A percentile compares a stretch with the other conserved stretches of the same genome.
phyloP scores from a whole-genome alignment of 2,329 filamentous ascomycete species.

The Sordariomycetes sp. region DNA sequence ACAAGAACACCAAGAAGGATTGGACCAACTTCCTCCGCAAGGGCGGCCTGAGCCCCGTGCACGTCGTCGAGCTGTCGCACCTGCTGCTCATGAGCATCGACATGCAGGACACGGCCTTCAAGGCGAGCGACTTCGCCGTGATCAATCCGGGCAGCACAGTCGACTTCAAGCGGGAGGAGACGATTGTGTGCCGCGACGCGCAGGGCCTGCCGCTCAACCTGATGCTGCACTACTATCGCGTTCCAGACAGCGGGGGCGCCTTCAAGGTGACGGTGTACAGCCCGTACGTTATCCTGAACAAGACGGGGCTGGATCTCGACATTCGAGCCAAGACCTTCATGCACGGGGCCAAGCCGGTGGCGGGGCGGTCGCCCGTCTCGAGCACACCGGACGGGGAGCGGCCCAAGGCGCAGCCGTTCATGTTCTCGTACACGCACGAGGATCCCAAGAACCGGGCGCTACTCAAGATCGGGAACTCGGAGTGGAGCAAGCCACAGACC shows the following conservation, averaged over 20 bases:
- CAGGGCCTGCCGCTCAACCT: conserved; percentile 68
- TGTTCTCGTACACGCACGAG: conserved; percentile 87
- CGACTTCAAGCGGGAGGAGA: conserved; percentile 77
- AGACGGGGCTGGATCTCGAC: conserved; percentile 79
- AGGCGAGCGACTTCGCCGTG: conserved; percentile 90
- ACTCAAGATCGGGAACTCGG: conserved; percentile 76
- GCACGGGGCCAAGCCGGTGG: conserved; percentile 67
- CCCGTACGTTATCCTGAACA: conserved; percentile 89
- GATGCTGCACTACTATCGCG: conserved; percentile 78
- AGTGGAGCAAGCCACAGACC: conserved; percentile 95
- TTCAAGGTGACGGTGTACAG: conserved; percentile 95
- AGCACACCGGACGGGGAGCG: conserved; percentile 36
- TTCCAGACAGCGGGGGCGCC: conserved; percentile 84
- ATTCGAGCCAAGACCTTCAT: conserved; percentile 83
- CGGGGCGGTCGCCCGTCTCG: conserved; percentile 58
- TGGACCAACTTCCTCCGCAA: conserved; percentile 98
- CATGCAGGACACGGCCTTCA: conserved; percentile 92
- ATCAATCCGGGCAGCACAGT: conserved; percentile 83
- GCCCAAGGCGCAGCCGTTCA: conserved; percentile 73
- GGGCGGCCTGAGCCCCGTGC: conserved; percentile 90
- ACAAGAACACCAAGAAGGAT: conserved; percentile 96
- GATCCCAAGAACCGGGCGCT: conserved; percentile 86
- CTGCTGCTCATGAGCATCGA: conserved; percentile 85
- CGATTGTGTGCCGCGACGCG: conserved; percentile 70
- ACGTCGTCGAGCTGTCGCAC: conserved; percentile 92